These are phyloP conservation scores for Ilyonectria robusta DNA, from an alignment of 2,329 filamentous ascomycete genomes.

Conservation along the genomic window DNA sequence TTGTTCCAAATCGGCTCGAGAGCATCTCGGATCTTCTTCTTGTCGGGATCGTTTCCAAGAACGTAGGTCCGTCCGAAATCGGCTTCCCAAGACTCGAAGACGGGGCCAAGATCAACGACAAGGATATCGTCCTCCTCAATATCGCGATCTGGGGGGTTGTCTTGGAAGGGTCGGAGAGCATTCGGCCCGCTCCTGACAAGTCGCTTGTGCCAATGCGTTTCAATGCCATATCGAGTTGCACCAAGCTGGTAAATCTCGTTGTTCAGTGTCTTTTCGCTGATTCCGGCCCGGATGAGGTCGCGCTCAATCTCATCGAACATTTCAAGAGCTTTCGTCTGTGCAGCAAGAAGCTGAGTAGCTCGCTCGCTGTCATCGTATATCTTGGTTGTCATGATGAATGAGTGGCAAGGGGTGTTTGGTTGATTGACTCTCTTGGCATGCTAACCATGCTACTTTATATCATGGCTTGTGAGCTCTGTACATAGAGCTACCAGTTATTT, in stretches of 20 bases:
- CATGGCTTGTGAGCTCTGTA: too few species aligned
- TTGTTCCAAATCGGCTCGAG: constrained; percentile 62
- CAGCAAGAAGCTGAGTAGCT: not conserved
- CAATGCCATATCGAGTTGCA: constrained; percentile 52
- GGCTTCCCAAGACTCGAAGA: constrained; percentile 67
- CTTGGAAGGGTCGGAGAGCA: constrained; percentile 62
- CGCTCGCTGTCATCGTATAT: not conserved
- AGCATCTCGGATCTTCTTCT: constrained; percentile 60
- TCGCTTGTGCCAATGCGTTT: constrained; percentile 68
- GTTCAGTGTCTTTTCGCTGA: constrained; percentile 63
- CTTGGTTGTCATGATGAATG: too few species aligned
- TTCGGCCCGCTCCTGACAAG: constrained; percentile 65
- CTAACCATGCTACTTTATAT: too few species aligned
- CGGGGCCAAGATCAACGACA: constrained; percentile 65
- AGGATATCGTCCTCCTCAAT: constrained; percentile 65
- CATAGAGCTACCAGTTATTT: too few species aligned
- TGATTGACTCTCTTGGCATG: too few species aligned
- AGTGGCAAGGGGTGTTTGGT: too few species aligned
- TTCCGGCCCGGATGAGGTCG: constrained; percentile 61
- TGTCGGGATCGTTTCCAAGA: constrained; percentile 61
- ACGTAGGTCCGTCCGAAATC: constrained; percentile 69
- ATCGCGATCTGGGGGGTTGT: constrained; percentile 64
- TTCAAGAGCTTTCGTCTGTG: not conserved
- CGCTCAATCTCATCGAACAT: constrained; percentile 60
- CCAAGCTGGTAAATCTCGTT: constrained; percentile 60